Percentiles rank a stretch among this genome's conserved stretches.
Conservation (phyloP, 108 stramenopile species). For the Aurantiochytrium sp. region DNA sequence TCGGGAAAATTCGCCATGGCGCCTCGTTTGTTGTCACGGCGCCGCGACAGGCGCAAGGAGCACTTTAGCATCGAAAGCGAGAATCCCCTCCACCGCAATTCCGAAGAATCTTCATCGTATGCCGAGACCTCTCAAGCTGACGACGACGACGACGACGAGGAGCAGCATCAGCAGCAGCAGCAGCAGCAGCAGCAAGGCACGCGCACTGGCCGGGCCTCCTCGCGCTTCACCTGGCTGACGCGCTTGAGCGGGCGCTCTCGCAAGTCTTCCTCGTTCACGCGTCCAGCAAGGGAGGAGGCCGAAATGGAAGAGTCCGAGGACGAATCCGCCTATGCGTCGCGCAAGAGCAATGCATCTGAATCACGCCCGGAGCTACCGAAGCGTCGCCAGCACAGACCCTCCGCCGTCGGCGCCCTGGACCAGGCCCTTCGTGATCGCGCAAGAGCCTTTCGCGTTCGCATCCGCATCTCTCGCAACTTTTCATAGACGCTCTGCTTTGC, state of each 20-base stretch:
- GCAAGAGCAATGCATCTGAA: not conserved
- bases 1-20: too few species aligned
- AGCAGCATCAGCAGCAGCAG: too few species aligned
- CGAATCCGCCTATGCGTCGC: not conserved
- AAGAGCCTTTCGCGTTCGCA: not conserved
- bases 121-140: too few species aligned
- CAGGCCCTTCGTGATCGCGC: not conserved
- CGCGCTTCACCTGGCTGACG: too few species aligned
- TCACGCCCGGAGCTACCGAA: not conserved
- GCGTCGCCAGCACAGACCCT: not conserved
- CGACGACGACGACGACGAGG: too few species aligned
- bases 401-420: not conserved
- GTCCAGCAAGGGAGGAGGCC: not conserved
- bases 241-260: not conserved
- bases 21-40: too few species aligned
- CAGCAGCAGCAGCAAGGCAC: too few species aligned
- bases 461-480: not conserved
- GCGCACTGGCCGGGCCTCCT: too few species aligned
- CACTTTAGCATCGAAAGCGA: too few species aligned
- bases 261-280: not conserved
- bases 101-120: too few species aligned
- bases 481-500: not conserved
- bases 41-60: too few species aligned
- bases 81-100: too few species aligned
- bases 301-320: not conserved